Conservation (phyloP, 257 asterid species). For the Handroanthus guayacan region DNA sequence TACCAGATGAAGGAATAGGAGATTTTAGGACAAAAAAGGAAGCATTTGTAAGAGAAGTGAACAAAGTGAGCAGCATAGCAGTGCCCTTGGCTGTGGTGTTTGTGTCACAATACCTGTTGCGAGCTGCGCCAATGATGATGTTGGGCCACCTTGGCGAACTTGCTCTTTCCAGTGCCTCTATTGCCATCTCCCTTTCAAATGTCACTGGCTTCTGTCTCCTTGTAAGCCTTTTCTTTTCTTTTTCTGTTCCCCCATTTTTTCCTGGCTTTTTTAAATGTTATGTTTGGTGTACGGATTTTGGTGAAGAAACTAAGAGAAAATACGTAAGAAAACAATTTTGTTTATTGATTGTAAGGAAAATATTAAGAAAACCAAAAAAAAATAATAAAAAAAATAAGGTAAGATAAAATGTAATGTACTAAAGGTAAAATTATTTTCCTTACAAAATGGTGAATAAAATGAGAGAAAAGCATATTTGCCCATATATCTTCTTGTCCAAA, state of each 20-base stretch:
- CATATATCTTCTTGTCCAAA: no score
- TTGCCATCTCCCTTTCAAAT: slow-evolving; percentile 53
- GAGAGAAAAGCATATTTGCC: no score
- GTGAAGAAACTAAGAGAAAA: no score
- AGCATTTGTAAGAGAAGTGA: slow-evolving; percentile 39
- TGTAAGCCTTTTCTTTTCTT: slow-evolving; percentile 29
- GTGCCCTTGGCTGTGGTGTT: slow-evolving; percentile 53
- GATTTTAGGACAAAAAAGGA: slow-evolving; percentile 30
- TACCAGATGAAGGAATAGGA: neutral
- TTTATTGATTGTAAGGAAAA: no score
- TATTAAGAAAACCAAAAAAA: no score
- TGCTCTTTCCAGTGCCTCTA: slow-evolving; percentile 57
- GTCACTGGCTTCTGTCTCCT: slow-evolving; percentile 59
- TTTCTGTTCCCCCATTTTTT: no score
- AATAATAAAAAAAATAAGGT: no score
- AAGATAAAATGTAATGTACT: no score
- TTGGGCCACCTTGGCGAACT: slow-evolving; percentile 62
- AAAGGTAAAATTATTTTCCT: no score
- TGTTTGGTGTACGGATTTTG: neutral
- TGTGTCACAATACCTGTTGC: slow-evolving; percentile 47
- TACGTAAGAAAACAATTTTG: no score
- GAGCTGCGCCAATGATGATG: slow-evolving; percentile 58
- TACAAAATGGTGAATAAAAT: no score
- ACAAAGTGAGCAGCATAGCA: slow-evolving; percentile 46
- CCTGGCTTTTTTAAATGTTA: neutral